Evolutionary conservation across 1,139 yeast genomes (phyloP).

Genomic region (Hansenula sp.): DNA sequence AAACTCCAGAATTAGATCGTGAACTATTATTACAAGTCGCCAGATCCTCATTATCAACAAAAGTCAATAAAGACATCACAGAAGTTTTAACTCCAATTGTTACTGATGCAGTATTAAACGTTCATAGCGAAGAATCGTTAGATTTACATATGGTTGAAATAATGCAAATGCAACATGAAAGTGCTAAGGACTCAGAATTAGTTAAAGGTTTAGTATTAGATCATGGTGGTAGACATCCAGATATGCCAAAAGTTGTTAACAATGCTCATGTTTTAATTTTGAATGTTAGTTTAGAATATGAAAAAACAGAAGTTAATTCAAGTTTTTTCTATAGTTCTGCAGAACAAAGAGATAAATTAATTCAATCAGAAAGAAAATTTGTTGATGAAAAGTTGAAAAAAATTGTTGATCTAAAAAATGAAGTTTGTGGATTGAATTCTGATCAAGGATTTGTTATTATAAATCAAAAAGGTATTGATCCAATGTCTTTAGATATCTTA

Average conservation of each 20-base stretch:
- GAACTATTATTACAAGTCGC: slow-evolving; percentile 91
- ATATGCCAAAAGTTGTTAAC: slow-evolving; percentile 87
- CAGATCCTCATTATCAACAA: slow-evolving; percentile 82
- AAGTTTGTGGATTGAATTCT: slow-evolving; percentile 77
- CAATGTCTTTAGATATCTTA: slow-evolving; percentile 91
- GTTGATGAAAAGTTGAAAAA: slow-evolving; percentile 92
- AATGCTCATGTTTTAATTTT: slow-evolving; percentile 84
- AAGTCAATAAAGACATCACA: slow-evolving; percentile 71
- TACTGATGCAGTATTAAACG: slow-evolving; percentile 90
- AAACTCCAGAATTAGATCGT: slow-evolving; percentile 55
- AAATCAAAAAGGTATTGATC: slow-evolving; percentile 98
- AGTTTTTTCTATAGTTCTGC: slow-evolving; percentile 94
- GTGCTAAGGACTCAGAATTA: slow-evolving; percentile 78
- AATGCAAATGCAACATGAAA: slow-evolving; percentile 96
- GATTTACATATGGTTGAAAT: slow-evolving; percentile 98
- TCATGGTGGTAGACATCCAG: slow-evolving; percentile 99
- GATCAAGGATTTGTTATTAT: slow-evolving; percentile 86
- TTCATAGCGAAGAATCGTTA: slow-evolving; percentile 51
- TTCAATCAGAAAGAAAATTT: slow-evolving; percentile 88
- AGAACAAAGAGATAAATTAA: slow-evolving; percentile 94
- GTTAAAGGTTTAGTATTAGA: slow-evolving; percentile 90
- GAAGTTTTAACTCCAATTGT: slow-evolving; percentile 89
- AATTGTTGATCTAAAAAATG: slow-evolving; percentile 88
- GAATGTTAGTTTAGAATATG: slow-evolving; percentile 94
- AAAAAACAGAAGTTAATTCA: slow-evolving; percentile 96